Evolutionary conservation across 495 filamentous ascomycete species (phyloP).

Genomic region (Cercophora samala): DNA sequence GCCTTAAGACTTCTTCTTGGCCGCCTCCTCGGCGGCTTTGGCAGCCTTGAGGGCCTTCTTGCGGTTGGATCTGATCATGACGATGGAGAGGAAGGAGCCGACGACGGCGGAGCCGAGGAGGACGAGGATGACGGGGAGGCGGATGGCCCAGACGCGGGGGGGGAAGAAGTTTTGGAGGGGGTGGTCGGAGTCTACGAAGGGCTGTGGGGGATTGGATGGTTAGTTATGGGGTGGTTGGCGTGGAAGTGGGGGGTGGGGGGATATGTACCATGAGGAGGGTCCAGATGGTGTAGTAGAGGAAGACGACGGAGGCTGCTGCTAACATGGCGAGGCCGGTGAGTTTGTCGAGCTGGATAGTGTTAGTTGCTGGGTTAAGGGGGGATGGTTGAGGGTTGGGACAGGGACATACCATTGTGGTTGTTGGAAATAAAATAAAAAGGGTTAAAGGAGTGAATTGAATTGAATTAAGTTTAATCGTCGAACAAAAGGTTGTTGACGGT

Average conservation of each 20-base stretch:
- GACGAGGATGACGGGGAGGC: constrained; percentile 94
- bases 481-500: neutral
- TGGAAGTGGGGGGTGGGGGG: constrained; percentile 7
- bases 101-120: constrained; percentile 91
- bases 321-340: constrained; percentile 97
- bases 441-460: constrained; percentile 9
- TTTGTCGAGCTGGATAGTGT: constrained; percentile 75
- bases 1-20: constrained; percentile 53
- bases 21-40: constrained; percentile 63
- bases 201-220: constrained; percentile 50
- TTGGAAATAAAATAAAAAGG: constrained; percentile 11
- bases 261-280: constrained; percentile 84
- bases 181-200: constrained; percentile 93
- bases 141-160: constrained; percentile 96
- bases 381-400: neutral
- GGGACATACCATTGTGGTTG: constrained; percentile 38
- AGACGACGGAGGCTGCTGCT: constrained; percentile 88
- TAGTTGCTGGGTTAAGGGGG: constrained; percentile 19
- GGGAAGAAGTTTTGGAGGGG: constrained; percentile 94
- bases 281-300: constrained; percentile 98
- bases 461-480: neutral
- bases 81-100: constrained; percentile 89
- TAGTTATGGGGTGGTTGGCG: neutral
- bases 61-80: constrained; percentile 98
- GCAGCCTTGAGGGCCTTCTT: constrained; percentile 95